Percentiles rank a stretch among this genome's conserved stretches.
These are phyloP conservation scores for Amyloporia xantha DNA, from an alignment of 768 basidiomycete genomes.

Conservation along the genomic window DNA sequence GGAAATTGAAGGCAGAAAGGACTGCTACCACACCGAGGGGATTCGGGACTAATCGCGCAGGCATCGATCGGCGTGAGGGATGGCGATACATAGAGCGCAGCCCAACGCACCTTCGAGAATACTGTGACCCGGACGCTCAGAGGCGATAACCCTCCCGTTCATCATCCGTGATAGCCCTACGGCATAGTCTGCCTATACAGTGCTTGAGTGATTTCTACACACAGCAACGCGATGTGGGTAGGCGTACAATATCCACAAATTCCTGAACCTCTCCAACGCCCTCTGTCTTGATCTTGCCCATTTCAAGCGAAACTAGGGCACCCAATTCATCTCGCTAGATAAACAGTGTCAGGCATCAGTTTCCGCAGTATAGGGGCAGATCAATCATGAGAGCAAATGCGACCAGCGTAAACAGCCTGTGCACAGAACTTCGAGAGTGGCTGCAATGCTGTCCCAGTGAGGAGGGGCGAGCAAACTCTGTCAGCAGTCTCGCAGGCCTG, in stretches of 20 bases:
- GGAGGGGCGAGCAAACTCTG: no score
- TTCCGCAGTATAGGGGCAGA: not conserved
- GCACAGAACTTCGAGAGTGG: not conserved
- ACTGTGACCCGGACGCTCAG: slow-evolving; percentile 84
- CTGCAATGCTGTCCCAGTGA: no score
- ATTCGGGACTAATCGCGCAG: slow-evolving; percentile 62
- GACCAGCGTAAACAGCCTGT: not conserved
- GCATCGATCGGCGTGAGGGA: not conserved
- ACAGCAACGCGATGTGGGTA: not conserved
- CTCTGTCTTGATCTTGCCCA: slow-evolving; percentile 89
- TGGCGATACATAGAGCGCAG: not conserved
- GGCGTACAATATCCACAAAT: slow-evolving; percentile 86
- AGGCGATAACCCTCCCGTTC: slow-evolving; percentile 83
- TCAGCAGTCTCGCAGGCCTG: no score
- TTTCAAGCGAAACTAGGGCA: slow-evolving; percentile 77
- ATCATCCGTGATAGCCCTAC: slow-evolving; percentile 91
- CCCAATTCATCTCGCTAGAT: slow-evolving; percentile 78
- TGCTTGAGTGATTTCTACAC: not conserved
- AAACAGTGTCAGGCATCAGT: no score
- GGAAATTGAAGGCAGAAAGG: slow-evolving; percentile 94
- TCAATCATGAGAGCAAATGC: slow-evolving; percentile 1
- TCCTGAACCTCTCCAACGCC: slow-evolving; percentile 93
- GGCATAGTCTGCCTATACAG: slow-evolving; percentile 81
- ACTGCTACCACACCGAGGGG: slow-evolving; percentile 71
- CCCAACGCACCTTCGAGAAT: slow-evolving; percentile 70